These are phyloP conservation scores for Fraxinus latifolia DNA, from an alignment of 305 asterid species.

Conservation along the genomic window DNA sequence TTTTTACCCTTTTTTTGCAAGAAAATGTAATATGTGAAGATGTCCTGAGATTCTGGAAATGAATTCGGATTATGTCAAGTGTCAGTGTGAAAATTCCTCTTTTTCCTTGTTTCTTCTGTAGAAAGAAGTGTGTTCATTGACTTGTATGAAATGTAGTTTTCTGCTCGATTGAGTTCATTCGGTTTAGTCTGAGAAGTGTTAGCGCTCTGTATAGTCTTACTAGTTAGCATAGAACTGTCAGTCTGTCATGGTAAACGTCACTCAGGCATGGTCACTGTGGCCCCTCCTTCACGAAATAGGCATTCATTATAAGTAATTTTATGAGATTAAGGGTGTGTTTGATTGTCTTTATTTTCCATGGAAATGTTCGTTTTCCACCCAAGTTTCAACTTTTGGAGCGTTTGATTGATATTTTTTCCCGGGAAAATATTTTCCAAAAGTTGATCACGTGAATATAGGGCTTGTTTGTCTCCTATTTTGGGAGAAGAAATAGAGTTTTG, in stretches of 20 bases:
- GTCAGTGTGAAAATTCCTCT: background rate
- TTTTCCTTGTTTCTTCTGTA: background rate
- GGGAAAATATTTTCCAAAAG: no score
- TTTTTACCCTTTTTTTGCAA: slow-evolving; percentile 9
- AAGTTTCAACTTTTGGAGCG: no score
- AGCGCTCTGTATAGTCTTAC: background rate
- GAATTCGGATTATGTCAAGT: background rate
- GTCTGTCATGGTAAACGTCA: background rate
- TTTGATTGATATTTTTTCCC: no score
- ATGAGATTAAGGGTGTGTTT: no score
- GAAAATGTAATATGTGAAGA: background rate
- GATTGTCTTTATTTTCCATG: no score
- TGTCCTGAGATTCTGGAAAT: background rate
- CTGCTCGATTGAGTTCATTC: background rate
- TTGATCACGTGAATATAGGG: no score
- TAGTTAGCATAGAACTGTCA: background rate
- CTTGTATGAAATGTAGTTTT: background rate
- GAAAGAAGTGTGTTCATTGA: background rate
- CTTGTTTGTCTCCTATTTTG: no score
- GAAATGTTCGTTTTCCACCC: no score
- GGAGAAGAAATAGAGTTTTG: no score
- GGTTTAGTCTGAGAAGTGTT: background rate
- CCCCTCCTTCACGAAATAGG: background rate
- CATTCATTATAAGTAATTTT: background rate
- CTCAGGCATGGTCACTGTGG: background rate